These are phyloP conservation scores for Monosporascus sp. DNA, from an alignment of 2,329 filamentous ascomycete genomes.

Conservation along the genomic window DNA sequence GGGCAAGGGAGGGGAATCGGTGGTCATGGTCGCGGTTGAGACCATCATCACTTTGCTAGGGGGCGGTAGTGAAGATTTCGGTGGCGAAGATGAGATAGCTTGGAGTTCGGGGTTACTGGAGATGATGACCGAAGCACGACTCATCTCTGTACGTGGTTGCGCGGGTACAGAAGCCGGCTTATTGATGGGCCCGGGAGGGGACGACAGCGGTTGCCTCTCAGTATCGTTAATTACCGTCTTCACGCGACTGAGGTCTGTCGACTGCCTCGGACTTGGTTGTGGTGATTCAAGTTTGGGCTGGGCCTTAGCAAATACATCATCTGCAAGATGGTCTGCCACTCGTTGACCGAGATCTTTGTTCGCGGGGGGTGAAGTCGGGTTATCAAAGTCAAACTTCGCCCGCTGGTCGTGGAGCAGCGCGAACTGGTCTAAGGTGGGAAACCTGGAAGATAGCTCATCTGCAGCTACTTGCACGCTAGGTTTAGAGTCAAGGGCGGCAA, in stretches of 20 bases:
- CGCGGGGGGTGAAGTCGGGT: conserved; percentile 40
- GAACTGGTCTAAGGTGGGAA: conserved; percentile 91
- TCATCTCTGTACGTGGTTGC: conserved; percentile 41
- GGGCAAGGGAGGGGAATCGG: conserved; percentile 46
- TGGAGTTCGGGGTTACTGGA: conserved; percentile 57
- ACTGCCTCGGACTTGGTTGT: conserved; percentile 26
- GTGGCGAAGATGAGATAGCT: conserved; percentile 45
- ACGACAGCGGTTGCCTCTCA: conserved; percentile 26
- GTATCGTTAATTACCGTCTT: conserved; percentile 18
- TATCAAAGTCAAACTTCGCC: conserved; percentile 77
- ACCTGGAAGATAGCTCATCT: conserved; percentile 80
- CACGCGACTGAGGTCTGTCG: conserved; percentile 25
- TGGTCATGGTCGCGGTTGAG: conserved; percentile 79
- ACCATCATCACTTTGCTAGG: conserved; percentile 36
- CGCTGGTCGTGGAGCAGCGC: conserved; percentile 81
- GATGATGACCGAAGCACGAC: conserved; percentile 59
- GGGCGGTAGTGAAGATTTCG: conserved; percentile 26
- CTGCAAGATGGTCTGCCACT: conserved; percentile 71
- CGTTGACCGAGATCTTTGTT: conserved; percentile 56
- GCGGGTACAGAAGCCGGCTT: conserved; percentile 36
- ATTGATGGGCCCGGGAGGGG: conserved; percentile 20
- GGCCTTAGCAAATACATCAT: conserved; percentile 70
- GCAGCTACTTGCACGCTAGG: conserved; percentile 44
- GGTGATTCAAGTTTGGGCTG: conserved; percentile 19
- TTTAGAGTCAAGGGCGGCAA: conserved; percentile 78